Conservation (phyloP, 371 early-diverging fungal species). For the Choanephora cucurbitarum region DNA sequence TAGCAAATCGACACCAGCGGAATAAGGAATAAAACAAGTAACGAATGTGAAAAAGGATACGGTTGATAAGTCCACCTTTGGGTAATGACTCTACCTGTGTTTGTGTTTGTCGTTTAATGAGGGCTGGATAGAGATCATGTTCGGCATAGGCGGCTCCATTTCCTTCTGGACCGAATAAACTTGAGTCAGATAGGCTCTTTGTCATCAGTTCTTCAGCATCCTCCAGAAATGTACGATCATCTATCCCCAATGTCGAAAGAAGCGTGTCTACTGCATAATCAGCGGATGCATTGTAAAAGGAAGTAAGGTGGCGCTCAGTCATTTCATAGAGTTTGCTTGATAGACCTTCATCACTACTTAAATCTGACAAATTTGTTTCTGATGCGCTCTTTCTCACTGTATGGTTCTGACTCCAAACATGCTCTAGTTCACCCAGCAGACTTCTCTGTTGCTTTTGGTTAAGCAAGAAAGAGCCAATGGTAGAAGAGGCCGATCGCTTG, state of each 20-base stretch:
- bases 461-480: background rate
- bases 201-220: slow-evolving; percentile 17
- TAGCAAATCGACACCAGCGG: slow-evolving; percentile 61
- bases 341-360: background rate
- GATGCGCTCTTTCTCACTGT: slow-evolving; percentile 3
- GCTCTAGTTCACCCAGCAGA: slow-evolving; percentile 28
- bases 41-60: slow-evolving; percentile 28
- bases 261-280: slow-evolving; percentile 34
- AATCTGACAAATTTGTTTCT: slow-evolving; percentile 1
- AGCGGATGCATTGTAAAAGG: slow-evolving; percentile 35
- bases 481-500: background rate
- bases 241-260: slow-evolving; percentile 27
- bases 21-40: slow-evolving; percentile 41
- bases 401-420: slow-evolving; percentile 13
- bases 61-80: slow-evolving; percentile 17
- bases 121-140: slow-evolving; percentile 24
- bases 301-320: slow-evolving; percentile 34
- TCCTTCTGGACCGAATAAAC: slow-evolving; percentile 24
- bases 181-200: background rate
- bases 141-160: slow-evolving; percentile 13
- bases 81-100: background rate
- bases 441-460: slow-evolving; percentile 6
- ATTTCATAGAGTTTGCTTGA: slow-evolving; percentile 19
- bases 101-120: slow-evolving; percentile 2
- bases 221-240: slow-evolving; percentile 23